These are phyloP conservation scores for Didymosphaeria variabile DNA, from an alignment of 2,329 filamentous ascomycete species.

Conservation along the genomic window DNA sequence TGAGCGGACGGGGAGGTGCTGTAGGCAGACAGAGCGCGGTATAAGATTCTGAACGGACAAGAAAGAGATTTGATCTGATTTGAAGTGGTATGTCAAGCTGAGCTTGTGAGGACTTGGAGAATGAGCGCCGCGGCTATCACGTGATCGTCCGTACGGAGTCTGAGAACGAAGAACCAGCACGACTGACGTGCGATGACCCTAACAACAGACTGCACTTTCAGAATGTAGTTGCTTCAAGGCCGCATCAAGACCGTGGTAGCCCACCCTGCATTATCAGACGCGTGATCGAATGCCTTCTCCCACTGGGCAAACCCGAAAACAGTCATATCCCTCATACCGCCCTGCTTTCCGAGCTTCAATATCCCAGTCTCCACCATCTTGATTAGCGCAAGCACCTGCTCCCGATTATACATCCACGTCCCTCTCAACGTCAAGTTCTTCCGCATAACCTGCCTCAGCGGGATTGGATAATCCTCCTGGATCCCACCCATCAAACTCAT, in stretches of 20 bases:
- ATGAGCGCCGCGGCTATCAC: too few species aligned
- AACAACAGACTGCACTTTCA: too few species aligned
- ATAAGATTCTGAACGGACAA: too few species aligned
- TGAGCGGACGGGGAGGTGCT: neutral
- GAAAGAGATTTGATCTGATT: too few species aligned
- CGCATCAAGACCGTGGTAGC: constrained; percentile 6
- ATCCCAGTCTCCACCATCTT: constrained; percentile 55
- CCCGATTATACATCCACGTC: constrained; percentile 55
- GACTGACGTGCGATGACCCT: too few species aligned
- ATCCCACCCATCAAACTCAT: constrained; percentile 19
- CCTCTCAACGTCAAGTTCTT: constrained; percentile 51
- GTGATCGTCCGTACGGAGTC: too few species aligned
- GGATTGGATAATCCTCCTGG: constrained; percentile 4
- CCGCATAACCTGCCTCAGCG: neutral
- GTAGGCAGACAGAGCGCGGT: neutral
- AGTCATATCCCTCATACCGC: neutral
- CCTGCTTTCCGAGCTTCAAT: constrained; percentile 45
- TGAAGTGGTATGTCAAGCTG: too few species aligned
- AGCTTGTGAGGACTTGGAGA: too few species aligned
- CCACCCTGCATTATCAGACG: constrained; percentile 11
- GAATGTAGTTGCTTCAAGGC: neutral
- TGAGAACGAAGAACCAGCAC: too few species aligned
- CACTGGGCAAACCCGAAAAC: constrained; percentile 6
- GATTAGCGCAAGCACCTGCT: constrained; percentile 50
- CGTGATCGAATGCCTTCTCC: constrained; percentile 15